Evolutionary conservation across 1,284 basidiomycete species (phyloP), one percentile per base, ranked within the genome.

Genomic region (Microstroma glucosiphilum): DNA sequence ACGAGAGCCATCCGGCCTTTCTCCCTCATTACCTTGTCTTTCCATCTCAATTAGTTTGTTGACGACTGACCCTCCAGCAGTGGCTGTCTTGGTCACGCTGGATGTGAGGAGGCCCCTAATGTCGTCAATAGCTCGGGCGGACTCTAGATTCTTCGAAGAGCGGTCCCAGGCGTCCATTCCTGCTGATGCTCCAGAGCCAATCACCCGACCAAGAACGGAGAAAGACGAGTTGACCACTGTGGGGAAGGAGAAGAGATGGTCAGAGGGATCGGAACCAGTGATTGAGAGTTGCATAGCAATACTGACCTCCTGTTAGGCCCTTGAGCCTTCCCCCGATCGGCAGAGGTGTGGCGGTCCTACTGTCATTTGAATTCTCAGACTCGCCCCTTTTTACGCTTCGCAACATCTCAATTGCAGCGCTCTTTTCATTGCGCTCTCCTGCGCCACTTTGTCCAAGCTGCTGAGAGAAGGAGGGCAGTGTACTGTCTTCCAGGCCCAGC

Each of bases 401-500:
- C 17, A 48, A 12, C 43, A 48, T 48, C 43, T 48, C 43, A 48
- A 48, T 48, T 21, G 43, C 43, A 17, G 43, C 43, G 43, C 43
- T 48, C 43, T 48, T 48, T 21, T 21, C 21, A 21, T 48, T 48
- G 15, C 17, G 6, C 12, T 48, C 43, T 48, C 43, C 6, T 4
- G 21, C 43, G 43, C 21, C 43, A 48, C 21, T 12, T 12, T 4
- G 43, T 17, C 4, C 43, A 12, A 48, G 21, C 43, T 17, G 15
- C 43, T 48, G 15, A 12, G 43, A 6, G 12, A 21, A 37, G 30
- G 3, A 3, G 3, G 30, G 30, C 4, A 37, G 30, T 37, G 30
- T 37, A 3, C 30, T 13, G 19, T 54, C 86, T 6, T 86, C 85
- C 9, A 96, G 82, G 0, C 92, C 91, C 12, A 96, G 82, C 6